These are phyloP conservation scores for Rhizopogon rudus DNA, from an alignment of 768 basidiomycete species.

Conservation along the genomic window DNA sequence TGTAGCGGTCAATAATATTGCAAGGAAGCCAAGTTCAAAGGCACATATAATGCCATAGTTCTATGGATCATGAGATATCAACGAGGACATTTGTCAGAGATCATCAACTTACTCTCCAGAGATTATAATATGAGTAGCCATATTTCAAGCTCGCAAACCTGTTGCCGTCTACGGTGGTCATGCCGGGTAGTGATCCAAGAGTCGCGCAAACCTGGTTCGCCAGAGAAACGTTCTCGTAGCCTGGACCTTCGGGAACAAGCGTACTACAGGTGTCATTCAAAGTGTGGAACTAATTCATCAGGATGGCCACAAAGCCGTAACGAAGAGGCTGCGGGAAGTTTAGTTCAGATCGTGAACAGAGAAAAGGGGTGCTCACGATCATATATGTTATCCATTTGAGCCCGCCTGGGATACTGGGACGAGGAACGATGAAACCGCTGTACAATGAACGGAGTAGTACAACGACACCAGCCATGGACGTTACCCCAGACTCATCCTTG, in stretches of 20 bases:
- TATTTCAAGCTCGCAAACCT: conserved; percentile 32
- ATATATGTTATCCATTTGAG: conserved; percentile 15
- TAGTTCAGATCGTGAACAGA: conserved; percentile 23
- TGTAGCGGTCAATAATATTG: conserved; percentile 30
- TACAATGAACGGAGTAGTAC: conserved; percentile 36
- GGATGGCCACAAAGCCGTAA: conserved; percentile 16
- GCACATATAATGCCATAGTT: conserved; percentile 41
- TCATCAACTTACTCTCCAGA: conserved; percentile 35
- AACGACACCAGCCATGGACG: conserved; percentile 25
- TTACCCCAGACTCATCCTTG: conserved; percentile 45
- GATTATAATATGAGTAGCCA: conserved; percentile 19
- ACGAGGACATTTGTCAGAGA: background rate
- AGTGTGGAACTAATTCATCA: conserved; percentile 48
- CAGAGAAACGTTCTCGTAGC: conserved; percentile 27
- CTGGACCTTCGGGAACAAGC: conserved; percentile 27
- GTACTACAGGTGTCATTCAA: conserved; percentile 30
- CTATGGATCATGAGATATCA: conserved; percentile 17
- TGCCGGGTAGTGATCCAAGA: conserved; percentile 35
- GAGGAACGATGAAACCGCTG: conserved; percentile 35
- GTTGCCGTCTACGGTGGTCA: conserved; percentile 35
- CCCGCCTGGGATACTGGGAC: conserved; percentile 2
- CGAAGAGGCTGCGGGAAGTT: conserved; percentile 27
- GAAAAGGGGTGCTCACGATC: conserved; percentile 28
- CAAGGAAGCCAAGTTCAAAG: conserved; percentile 37
- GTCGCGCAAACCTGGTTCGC: conserved; percentile 40